Conservation (phyloP, 768 basidiomycete species). For the Austroboletus festivus region DNA sequence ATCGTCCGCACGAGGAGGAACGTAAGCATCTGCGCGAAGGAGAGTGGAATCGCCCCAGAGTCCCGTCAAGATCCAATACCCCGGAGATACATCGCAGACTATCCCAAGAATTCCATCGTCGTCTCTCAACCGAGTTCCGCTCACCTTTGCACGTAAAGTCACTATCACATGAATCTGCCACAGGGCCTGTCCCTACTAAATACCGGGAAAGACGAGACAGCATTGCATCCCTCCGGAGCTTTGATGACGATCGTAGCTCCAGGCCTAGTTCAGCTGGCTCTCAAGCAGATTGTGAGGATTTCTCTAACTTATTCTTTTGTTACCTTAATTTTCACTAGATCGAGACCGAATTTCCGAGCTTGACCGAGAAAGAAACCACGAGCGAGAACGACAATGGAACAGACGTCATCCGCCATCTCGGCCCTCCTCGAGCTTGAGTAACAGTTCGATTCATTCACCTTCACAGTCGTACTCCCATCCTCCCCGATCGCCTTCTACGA, state of each 20-base stretch:
- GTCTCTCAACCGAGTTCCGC: constrained; percentile 28
- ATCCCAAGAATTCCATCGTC: constrained; percentile 27
- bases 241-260: constrained; percentile 41
- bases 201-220: constrained; percentile 34
- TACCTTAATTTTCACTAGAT: constrained; percentile 33
- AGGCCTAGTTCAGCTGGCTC: constrained; percentile 46
- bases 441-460: constrained; percentile 34
- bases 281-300: constrained; percentile 49
- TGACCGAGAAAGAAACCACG: constrained; percentile 42
- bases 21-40: constrained; percentile 43
- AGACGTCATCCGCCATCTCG: constrained; percentile 39
- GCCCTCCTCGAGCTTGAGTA: constrained; percentile 43
- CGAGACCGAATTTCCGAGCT: constrained; percentile 41
- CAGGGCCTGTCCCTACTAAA: constrained; percentile 7
- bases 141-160: constrained; percentile 24
- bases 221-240: constrained; percentile 39
- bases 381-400: constrained; percentile 58
- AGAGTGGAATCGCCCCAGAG: constrained; percentile 43
- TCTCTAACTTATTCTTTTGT: background rate
- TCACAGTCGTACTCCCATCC: constrained; percentile 37
- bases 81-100: constrained; percentile 25
- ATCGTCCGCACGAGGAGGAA: constrained; percentile 30
- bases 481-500: constrained; percentile 39
- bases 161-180: constrained; percentile 13
- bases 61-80: constrained; percentile 22